phyloP scores from a whole-genome alignment of 1,284 basidiomycete species.

The Tylopilus orsonianus region DNA sequence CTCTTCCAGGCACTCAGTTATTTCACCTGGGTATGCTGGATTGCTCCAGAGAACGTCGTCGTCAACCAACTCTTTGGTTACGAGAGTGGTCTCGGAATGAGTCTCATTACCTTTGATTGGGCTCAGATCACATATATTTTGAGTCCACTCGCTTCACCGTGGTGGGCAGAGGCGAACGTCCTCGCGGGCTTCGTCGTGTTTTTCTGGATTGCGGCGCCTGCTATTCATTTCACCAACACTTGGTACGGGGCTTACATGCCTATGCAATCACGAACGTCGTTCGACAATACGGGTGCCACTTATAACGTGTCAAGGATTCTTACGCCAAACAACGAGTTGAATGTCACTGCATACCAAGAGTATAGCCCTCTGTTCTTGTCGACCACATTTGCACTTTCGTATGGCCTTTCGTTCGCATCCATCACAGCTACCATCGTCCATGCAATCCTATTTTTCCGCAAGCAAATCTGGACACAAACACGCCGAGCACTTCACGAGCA shows the following conservation, averaged over 20 bases:
- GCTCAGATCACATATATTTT: slow-evolving; percentile 55
- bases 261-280: slow-evolving; percentile 54
- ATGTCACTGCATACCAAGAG: slow-evolving; percentile 61
- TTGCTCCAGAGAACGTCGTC: slow-evolving; percentile 66
- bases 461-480: slow-evolving; percentile 56
- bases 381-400: slow-evolving; percentile 66
- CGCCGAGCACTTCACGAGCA: slow-evolving; percentile 57
- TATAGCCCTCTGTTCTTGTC: slow-evolving; percentile 88
- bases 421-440: slow-evolving; percentile 72
- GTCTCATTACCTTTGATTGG: slow-evolving; percentile 74
- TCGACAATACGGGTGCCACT: slow-evolving; percentile 58
- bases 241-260: slow-evolving; percentile 64
- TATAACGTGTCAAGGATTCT: slow-evolving; percentile 77
- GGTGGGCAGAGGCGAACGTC: slow-evolving; percentile 83
- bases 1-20: slow-evolving; percentile 63
- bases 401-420: slow-evolving; percentile 68
- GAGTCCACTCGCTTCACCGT: slow-evolving; percentile 62
- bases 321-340: slow-evolving; percentile 52
- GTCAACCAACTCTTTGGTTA: slow-evolving; percentile 83
- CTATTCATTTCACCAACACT: slow-evolving; percentile 62
- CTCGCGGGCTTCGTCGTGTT: slow-evolving; percentile 76
- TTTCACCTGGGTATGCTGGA: slow-evolving; percentile 79
- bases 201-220: slow-evolving; percentile 75
- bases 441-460: slow-evolving; percentile 67
- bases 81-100: slow-evolving; percentile 75